Percentiles rank a stretch among this genome's conserved stretches.
These are phyloP conservation scores for Penicillium ucsense DNA, from an alignment of 495 filamentous ascomycete species.

Conservation along the genomic window DNA sequence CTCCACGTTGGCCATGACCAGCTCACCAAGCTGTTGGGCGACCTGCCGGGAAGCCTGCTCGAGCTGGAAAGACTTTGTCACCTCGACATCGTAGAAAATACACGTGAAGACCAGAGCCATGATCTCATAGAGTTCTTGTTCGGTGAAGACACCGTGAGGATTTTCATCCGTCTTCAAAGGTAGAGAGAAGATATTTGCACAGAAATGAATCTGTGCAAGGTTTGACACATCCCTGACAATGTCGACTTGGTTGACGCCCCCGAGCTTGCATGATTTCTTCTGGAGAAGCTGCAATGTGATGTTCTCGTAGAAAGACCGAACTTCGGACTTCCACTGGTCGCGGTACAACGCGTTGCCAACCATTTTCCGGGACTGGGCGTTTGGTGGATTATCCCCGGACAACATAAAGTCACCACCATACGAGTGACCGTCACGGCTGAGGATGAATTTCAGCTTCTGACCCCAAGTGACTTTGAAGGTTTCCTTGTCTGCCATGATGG, in stretches of 20 bases:
- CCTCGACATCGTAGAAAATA: conserved; percentile 58
- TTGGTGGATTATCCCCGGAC: conserved; percentile 39
- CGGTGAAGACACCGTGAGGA: conserved; percentile 45
- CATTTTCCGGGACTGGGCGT: conserved; percentile 37
- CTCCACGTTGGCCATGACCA: conserved; percentile 55
- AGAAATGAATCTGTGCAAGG: conserved; percentile 49
- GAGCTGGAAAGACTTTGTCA: conserved; percentile 52
- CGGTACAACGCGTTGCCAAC: conserved; percentile 39
- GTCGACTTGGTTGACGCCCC: conserved; percentile 47
- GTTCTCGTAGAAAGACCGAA: conserved; percentile 42
- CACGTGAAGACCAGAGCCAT: conserved; percentile 50
- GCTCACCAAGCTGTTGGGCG: conserved; percentile 47
- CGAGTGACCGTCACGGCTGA: conserved; percentile 27
- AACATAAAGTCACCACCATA: conserved; percentile 47
- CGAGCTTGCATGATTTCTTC: conserved; percentile 40
- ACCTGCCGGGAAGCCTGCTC: conserved; percentile 45
- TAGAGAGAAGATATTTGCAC: conserved; percentile 51
- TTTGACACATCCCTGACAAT: conserved; percentile 57
- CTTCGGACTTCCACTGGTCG: conserved; percentile 40
- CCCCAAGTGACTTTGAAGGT: conserved; percentile 49
- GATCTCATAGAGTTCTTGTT: conserved; percentile 49
- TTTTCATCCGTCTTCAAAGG: conserved; percentile 55
- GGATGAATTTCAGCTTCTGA: conserved; percentile 41
- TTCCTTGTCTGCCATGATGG: conserved; percentile 39
- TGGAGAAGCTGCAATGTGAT: conserved; percentile 43